Base-by-base conservation (phyloP, 129 eudicot genomes). In the Heracleum sosnowskyi region DNA sequence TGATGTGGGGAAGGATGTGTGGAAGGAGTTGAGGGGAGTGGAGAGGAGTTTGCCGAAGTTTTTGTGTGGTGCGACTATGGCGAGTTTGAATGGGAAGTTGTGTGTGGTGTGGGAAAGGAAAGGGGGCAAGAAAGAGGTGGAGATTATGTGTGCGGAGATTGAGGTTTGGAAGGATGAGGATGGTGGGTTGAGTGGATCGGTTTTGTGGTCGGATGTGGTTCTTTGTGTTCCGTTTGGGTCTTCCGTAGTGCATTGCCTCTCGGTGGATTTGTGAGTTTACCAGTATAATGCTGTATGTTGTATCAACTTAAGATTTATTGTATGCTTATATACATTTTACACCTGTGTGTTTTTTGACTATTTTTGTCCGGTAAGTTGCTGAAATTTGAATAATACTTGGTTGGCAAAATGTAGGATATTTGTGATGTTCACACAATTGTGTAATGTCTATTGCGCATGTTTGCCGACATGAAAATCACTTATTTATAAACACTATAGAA, bases 51-150 rank as follows among this genome's bases (percentile, higher is more conserved):
- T 93, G 86, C 98, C 98, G 0, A 91, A 86, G 91, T 95, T 95
- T 80, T 81, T 95, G 86, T 91, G 98, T 73, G 93, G 98, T 36
- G 96, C 98, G 3, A 90, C 97, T 0, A 89, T 95, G 98, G 92
- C 88, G 84, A 86, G 89, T 83, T 84, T 91, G 87, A 89, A 86
- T 69, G 98, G 91, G 77, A 81, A 82, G 83, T 82, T 95, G 87
- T 91, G 91, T 83, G 97, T 91, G 36, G 90, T 88, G 80, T 95
- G 98, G 98, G 97, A 91, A 75, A 86, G 88, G 80, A 90, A 88
- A 45, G 87, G 81, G 77, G 78, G 82, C 53, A 88, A 88, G 86
- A 89, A 83, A 74, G 90, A 79, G 26, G 82, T 89, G 88, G 96
- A 89, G 79, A 81, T 95, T 73, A 84, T 85, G 90, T 90, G 96